These are phyloP conservation scores for Adenanthera pavonina DNA, from an alignment of 306 rosid species.

Conservation along the genomic window DNA sequence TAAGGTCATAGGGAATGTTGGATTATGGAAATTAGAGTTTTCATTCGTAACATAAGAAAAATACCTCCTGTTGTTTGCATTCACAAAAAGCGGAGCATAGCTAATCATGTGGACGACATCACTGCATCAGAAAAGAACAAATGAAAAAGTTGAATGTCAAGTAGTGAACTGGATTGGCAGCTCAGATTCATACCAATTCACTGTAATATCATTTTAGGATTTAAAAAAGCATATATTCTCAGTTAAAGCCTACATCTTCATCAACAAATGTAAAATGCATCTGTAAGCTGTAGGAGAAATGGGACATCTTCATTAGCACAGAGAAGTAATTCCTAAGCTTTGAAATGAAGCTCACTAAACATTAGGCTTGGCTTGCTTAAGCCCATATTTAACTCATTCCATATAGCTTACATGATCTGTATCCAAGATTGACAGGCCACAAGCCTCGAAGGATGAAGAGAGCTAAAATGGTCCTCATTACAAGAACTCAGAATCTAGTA, in stretches of 20 bases:
- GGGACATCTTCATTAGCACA: neutral
- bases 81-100: constrained; percentile 97
- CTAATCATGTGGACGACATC: constrained; percentile 80
- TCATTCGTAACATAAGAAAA: neutral
- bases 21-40: neutral
- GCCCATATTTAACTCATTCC: neutral
- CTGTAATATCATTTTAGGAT: neutral
- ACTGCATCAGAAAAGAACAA: constrained; percentile 52
- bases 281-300: neutral
- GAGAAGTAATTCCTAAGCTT: neutral
- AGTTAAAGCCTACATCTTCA: neutral
- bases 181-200: constrained; percentile 19
- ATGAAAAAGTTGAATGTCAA: constrained; percentile 36
- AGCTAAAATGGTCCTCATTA: neutral
- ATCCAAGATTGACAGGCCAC: neutral
- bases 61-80: constrained; percentile 78
- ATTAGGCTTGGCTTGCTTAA: neutral
- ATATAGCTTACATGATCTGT: neutral
- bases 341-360: neutral
- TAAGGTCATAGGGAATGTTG: too few relatives aligned
- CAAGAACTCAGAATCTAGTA: neutral
- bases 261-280: neutral
- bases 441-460: neutral
- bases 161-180: constrained; percentile 31
- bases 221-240: neutral